phyloP scores from a whole-genome alignment of 2,329 filamentous ascomycete genomes.

The Trematosphaeria pertusa region DNA sequence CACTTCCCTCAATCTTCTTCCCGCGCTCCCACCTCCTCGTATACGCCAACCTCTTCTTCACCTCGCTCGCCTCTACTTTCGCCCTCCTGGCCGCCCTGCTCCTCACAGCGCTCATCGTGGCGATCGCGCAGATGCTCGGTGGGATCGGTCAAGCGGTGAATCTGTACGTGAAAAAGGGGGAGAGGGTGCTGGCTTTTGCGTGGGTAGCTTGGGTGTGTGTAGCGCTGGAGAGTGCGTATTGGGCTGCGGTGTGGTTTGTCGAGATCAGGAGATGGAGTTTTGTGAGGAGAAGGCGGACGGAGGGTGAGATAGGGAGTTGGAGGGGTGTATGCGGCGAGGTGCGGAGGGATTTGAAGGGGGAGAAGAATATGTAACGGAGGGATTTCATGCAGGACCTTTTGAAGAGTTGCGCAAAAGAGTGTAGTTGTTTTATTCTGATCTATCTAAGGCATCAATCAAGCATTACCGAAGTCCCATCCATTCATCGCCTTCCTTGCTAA shows the following conservation, averaged over 20 bases:
- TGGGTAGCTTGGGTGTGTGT: constrained; percentile 27
- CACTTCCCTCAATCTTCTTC: constrained; percentile 27
- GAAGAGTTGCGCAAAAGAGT: too few relatives aligned
- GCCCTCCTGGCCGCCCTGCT: constrained; percentile 24
- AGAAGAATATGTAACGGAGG: constrained; percentile 5
- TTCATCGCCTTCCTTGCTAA: too few relatives aligned
- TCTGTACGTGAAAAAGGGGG: constrained; percentile 15
- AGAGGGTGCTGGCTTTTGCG: constrained; percentile 20
- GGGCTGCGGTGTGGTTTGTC: constrained; percentile 35
- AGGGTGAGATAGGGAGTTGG: constrained; percentile 32
- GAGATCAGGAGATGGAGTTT: constrained; percentile 28
- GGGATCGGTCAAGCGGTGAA: constrained; percentile 17
- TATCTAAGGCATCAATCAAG: too few relatives aligned
- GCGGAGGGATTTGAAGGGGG: constrained; percentile 23
- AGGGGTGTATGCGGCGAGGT: constrained; percentile 22
- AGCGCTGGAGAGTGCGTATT: constrained; percentile 22
- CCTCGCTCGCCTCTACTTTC: constrained; percentile 14
- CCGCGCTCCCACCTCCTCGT: constrained; percentile 28
- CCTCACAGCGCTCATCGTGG: constrained; percentile 16
- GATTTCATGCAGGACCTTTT: too few relatives aligned
- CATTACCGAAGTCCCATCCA: too few relatives aligned
- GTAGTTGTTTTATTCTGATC: too few relatives aligned
- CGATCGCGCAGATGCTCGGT: constrained; percentile 9
- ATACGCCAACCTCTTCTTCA: constrained; percentile 24
- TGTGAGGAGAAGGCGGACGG: constrained; percentile 20